Evolutionary conservation across 306 rosid species (phyloP).

Genomic region (Lotus japonicus): DNA sequence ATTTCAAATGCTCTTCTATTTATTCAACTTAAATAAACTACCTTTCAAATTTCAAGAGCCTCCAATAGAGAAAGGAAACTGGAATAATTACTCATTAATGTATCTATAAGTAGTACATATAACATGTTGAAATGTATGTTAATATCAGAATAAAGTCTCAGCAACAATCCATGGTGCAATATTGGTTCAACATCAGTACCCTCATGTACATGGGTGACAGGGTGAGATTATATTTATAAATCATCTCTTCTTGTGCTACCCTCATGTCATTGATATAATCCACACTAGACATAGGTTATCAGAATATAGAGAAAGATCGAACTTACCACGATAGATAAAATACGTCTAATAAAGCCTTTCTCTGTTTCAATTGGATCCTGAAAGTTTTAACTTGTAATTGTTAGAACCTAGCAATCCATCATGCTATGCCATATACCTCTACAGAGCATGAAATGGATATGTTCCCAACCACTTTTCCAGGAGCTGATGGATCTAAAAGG

Average conservation of each 20-base stretch:
- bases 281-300: conserved; percentile 9
- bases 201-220: conserved; percentile 3
- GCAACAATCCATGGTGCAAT: not conserved
- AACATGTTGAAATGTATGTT: conserved; percentile 8
- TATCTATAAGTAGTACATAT: not conserved
- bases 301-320: conserved; percentile 21
- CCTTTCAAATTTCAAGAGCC: too few relatives aligned
- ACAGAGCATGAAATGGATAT: conserved; percentile 69
- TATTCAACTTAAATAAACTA: too few relatives aligned
- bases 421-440: conserved; percentile 48
- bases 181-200: not conserved
- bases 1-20: too few relatives aligned
- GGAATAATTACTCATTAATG: not conserved
- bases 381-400: conserved; percentile 18
- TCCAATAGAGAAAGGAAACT: conserved; percentile 1
- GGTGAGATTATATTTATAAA: not conserved
- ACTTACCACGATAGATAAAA: conserved; percentile 90
- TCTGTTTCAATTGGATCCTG: conserved; percentile 94
- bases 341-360: conserved; percentile 79
- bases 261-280: conserved; percentile 8
- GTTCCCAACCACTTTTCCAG: conserved; percentile 60
- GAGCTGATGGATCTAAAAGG: conserved; percentile 71
- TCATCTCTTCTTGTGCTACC: not conserved
- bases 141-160: conserved; percentile 3
- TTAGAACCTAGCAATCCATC: conserved; percentile 16